phyloP scores from a whole-genome alignment of 306 rosid species.

The Hylodesmum podocarpum region DNA sequence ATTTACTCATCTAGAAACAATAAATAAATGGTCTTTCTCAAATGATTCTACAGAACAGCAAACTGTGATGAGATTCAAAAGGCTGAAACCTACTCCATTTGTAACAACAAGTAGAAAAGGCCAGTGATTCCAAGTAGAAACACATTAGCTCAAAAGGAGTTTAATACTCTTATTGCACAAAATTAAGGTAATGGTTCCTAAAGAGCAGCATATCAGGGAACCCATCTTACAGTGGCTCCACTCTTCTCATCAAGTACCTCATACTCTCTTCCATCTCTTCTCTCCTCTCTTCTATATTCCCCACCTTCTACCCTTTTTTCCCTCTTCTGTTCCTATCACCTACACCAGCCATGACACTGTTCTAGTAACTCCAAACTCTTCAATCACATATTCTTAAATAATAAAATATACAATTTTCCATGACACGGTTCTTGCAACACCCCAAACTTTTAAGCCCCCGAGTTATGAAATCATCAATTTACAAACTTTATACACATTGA shows the following conservation, averaged over 20 bases:
- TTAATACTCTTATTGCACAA: background rate
- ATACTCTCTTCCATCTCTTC: background rate
- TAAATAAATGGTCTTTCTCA: background rate
- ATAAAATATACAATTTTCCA: too few species aligned
- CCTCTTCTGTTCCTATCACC: background rate
- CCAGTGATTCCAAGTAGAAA: background rate
- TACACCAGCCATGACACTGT: background rate
- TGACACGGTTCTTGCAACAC: background rate
- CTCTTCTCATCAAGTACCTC: background rate
- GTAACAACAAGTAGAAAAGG: background rate
- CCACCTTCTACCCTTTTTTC: background rate
- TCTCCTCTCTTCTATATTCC: background rate
- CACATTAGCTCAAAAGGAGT: background rate
- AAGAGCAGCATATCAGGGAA: background rate
- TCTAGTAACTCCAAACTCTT: too few species aligned
- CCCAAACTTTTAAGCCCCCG: background rate
- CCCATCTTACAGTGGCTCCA: background rate
- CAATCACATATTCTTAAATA: too few species aligned
- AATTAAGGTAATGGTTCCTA: background rate
- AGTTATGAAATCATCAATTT: background rate
- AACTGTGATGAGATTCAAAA: background rate
- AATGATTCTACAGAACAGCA: background rate
- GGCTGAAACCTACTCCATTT: background rate
- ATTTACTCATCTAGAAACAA: too few species aligned
- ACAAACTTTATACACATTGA: background rate